These are phyloP conservation scores for Sicyos edulis DNA, from an alignment of 306 rosid species.

Conservation along the genomic window DNA sequence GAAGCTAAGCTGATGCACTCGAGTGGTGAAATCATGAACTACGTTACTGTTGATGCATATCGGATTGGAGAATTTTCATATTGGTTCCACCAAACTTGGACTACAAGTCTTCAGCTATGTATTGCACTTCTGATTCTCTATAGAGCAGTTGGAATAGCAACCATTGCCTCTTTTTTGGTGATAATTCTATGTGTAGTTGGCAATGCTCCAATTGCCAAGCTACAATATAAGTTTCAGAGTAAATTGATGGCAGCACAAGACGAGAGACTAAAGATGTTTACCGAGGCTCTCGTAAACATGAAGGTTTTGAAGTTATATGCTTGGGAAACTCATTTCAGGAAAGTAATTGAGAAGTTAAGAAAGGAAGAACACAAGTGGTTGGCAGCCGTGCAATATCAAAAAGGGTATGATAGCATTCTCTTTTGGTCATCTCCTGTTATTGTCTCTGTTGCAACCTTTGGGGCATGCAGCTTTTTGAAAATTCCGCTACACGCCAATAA, in stretches of 20 bases:
- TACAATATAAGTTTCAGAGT: conserved; percentile 68
- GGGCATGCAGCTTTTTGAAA: conserved; percentile 66
- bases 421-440: conserved; percentile 75
- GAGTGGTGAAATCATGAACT: conserved; percentile 81
- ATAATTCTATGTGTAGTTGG: conserved; percentile 60
- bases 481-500: conserved; percentile 73
- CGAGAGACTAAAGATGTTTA: conserved; percentile 52
- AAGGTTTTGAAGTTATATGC: conserved; percentile 81
- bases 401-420: conserved; percentile 50
- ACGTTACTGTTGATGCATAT: conserved; percentile 79
- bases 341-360: conserved; percentile 48
- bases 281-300: conserved; percentile 80
- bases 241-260: conserved; percentile 82
- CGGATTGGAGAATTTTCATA: conserved; percentile 85
- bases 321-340: conserved; percentile 73
- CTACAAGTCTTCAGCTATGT: conserved; percentile 72
- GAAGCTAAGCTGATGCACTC: conserved; percentile 59
- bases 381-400: conserved; percentile 55
- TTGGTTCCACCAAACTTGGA: conserved; percentile 91
- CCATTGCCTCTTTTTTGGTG: conserved; percentile 69
- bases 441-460: conserved; percentile 81
- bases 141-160: conserved; percentile 70
- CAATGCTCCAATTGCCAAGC: conserved; percentile 82
- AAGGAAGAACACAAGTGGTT: conserved; percentile 62
- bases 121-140: conserved; percentile 57